Evolutionary conservation across 306 rosid genomes (phyloP).

Genomic region (Vigna reflexopilosa): DNA sequence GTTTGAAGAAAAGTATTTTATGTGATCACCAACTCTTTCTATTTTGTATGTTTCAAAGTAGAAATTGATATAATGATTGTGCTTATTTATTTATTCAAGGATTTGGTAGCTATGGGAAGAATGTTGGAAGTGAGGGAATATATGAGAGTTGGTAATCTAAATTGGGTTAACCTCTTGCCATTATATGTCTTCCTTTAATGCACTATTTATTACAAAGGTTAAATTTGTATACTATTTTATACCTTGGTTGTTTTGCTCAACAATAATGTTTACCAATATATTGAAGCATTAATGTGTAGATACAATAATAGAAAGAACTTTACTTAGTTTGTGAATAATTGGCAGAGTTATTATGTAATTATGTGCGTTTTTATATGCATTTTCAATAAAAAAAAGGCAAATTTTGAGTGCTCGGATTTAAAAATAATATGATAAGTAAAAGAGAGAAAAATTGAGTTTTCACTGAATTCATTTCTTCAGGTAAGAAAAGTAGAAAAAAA

Average conservation of each 20-base stretch:
- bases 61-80: not conserved
- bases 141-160: not conserved
- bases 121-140: not conserved
- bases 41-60: not conserved
- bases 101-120: not conserved
- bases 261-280: not conserved
- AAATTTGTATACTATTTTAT: not conserved
- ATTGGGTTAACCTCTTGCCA: constrained; percentile 3
- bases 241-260: not conserved
- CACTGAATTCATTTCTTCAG: no score
- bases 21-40: constrained; percentile 21
- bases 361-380: not conserved
- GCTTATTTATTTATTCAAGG: not conserved
- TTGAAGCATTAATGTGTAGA: not conserved
- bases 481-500: no score
- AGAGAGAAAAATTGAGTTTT: no score
- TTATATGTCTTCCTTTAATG: not conserved
- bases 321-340: not conserved
- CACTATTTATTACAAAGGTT: not conserved
- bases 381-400: no score
- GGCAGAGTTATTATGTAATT: not conserved
- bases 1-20: not conserved
- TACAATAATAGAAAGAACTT: not conserved
- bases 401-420: no score
- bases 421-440: no score